Percentiles rank a stretch among this genome's conserved stretches.
Evolutionary conservation across 805 yeast genomes (phyloP).

Genomic region (Millerozyma miso): DNA sequence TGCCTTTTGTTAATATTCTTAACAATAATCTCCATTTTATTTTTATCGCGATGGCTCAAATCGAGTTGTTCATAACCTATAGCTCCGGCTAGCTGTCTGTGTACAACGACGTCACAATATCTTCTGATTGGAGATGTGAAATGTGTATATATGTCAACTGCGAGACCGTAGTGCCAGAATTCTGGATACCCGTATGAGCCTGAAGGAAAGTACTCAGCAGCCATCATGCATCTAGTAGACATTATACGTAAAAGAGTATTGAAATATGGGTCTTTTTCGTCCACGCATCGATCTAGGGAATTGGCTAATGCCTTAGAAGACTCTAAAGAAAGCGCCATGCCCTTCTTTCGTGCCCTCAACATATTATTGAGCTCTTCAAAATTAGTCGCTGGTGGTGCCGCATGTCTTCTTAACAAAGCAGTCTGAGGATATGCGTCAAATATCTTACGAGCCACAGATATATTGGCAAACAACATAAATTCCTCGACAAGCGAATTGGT

Average conservation of each 20-base stretch:
- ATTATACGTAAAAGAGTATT: constrained; percentile 90
- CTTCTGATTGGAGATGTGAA: constrained; percentile 98
- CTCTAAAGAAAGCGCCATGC: constrained; percentile 70
- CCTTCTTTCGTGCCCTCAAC: constrained; percentile 69
- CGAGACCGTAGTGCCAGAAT: constrained; percentile 94
- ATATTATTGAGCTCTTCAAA: constrained; percentile 88
- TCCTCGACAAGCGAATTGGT: constrained; percentile 97
- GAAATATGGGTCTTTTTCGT: constrained; percentile 80
- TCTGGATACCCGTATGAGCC: constrained; percentile 89
- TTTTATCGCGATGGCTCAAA: constrained; percentile 78
- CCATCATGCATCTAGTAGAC: constrained; percentile 99
- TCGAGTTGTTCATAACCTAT: constrained; percentile 87
- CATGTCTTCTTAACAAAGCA: constrained; percentile 97
- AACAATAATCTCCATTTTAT: constrained; percentile 83
- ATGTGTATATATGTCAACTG: constrained; percentile 96
- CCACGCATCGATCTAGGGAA: constrained; percentile 84
- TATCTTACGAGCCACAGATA: constrained; percentile 90
- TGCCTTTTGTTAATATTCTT: constrained; percentile 90
- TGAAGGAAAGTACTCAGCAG: constrained; percentile 94
- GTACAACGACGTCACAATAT: constrained; percentile 96
- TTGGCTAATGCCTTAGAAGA: constrained; percentile 90
- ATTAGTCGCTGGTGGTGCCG: constrained; percentile 93
- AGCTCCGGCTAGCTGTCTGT: constrained; percentile 97
- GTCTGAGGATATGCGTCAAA: constrained; percentile 94
- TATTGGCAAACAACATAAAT: constrained; percentile 96